phyloP scores from a whole-genome alignment of 1,284 basidiomycete species.

The Ganoderma lingzhi region DNA sequence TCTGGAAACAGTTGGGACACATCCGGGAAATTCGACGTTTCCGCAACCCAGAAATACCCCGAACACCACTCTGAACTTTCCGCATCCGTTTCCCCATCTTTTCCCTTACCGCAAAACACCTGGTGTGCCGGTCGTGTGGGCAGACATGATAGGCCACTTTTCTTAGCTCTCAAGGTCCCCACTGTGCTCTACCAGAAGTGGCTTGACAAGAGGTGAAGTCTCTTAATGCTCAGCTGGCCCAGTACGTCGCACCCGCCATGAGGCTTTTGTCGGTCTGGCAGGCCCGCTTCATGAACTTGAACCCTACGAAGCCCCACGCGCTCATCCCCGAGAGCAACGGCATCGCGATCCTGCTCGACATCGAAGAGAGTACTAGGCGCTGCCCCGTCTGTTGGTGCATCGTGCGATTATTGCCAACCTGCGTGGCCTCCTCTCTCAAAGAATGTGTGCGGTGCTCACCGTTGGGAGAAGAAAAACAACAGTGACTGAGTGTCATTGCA shows the following conservation, averaged over 20 bases:
- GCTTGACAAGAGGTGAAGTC: not conserved
- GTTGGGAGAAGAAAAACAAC: not conserved
- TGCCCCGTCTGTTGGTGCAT: no score
- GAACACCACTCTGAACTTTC: no score
- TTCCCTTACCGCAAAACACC: no score
- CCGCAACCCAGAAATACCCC: no score
- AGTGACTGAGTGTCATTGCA: not conserved
- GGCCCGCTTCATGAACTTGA: not conserved
- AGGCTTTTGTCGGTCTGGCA: not conserved
- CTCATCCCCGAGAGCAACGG: slow-evolving; percentile 3
- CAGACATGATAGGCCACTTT: slow-evolving; percentile 1
- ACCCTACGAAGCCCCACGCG: no score
- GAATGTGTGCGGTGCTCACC: not conserved
- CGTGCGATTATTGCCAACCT: no score
- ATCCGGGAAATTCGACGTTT: no score
- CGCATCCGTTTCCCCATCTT: no score
- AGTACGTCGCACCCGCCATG: not conserved
- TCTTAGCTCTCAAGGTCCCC: not conserved
- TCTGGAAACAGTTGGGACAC: no score
- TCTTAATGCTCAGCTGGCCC: not conserved
- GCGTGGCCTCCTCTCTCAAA: not conserved
- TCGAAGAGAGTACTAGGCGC: no score
- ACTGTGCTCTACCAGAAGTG: not conserved
- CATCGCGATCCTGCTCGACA: not conserved
- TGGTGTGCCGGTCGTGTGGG: no score